A percentile compares a stretch with the other conserved stretches of the same genome.
Conservation (phyloP, 2,329 filamentous ascomycete genomes). For the Pseudodiploospora longispora region DNA sequence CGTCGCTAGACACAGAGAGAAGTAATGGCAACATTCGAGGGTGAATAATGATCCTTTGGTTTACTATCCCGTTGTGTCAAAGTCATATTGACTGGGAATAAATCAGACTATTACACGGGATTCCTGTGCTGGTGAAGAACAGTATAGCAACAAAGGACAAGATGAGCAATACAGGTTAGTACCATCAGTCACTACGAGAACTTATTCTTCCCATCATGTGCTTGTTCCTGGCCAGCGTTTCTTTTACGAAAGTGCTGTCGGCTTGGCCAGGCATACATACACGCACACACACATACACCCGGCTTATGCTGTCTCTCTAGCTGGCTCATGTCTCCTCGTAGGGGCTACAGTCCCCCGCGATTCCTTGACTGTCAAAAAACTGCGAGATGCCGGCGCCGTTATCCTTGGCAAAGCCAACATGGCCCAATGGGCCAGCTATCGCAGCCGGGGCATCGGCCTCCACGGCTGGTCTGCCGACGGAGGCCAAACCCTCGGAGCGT, state of each 20-base stretch:
- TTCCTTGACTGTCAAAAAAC: conserved; percentile 47
- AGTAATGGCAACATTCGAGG: conserved; percentile 17
- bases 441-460: conserved; percentile 43
- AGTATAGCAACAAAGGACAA: conserved; percentile 54
- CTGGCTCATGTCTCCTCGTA: conserved; percentile 50
- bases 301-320: conserved; percentile 4
- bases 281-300: too few relatives aligned
- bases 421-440: conserved; percentile 55
- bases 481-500: conserved; percentile 53
- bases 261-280: too few relatives aligned
- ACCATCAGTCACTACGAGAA: neutral
- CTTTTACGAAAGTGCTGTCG: too few relatives aligned
- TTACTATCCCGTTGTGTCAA: neutral
- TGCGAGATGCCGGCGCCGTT: conserved; percentile 50
- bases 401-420: conserved; percentile 58
- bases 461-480: conserved; percentile 58
- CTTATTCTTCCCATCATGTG: too few relatives aligned
- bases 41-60: neutral
- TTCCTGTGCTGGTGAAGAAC: conserved; percentile 58
- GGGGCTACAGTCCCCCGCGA: conserved; percentile 48
- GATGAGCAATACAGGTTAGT: conserved; percentile 45
- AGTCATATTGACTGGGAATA: too few relatives aligned
- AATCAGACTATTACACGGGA: conserved; percentile 46
- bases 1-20: conserved; percentile 23
- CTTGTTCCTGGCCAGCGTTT: too few relatives aligned